Evolutionary conservation across 1,284 basidiomycete species (phyloP).

Genomic region (Cutaneotrichosporon mucoides): DNA sequence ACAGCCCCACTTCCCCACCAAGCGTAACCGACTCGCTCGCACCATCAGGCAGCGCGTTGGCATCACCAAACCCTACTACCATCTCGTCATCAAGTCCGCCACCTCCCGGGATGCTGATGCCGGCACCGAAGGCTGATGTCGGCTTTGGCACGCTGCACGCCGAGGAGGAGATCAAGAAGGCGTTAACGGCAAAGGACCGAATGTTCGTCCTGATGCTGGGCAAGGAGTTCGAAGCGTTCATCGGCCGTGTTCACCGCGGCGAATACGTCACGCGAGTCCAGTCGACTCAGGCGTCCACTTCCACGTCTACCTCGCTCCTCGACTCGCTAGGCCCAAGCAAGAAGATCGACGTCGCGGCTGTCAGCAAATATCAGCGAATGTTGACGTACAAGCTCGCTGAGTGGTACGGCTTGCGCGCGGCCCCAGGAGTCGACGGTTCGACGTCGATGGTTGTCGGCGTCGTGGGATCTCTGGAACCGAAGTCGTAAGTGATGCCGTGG

Average conservation of each 20-base stretch:
- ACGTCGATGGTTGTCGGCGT: slow-evolving; percentile 36
- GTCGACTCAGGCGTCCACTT: slow-evolving; percentile 1
- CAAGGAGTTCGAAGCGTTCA: slow-evolving; percentile 42
- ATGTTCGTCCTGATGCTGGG: slow-evolving; percentile 40
- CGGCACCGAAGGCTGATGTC: slow-evolving; percentile 28
- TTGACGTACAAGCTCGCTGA: slow-evolving; percentile 45
- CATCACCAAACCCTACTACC: slow-evolving; percentile 14
- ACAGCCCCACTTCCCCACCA: slow-evolving; percentile 20
- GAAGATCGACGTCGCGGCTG: slow-evolving; percentile 21
- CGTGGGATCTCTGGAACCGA: slow-evolving; percentile 27
- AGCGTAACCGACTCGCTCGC: slow-evolving; percentile 14
- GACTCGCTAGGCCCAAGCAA: slow-evolving; percentile 23
- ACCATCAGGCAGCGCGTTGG: slow-evolving; percentile 10
- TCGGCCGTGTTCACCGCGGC: slow-evolving; percentile 21
- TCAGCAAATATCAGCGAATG: slow-evolving; percentile 44
- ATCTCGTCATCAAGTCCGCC: slow-evolving; percentile 14
- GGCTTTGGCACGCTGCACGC: slow-evolving; percentile 33
- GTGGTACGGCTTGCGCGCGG: slow-evolving; percentile 44
- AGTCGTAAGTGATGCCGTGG: slow-evolving; percentile 22
- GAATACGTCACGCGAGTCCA: slow-evolving; percentile 16
- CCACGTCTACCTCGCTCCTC: slow-evolving; percentile 15
- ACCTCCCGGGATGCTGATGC: neutral
- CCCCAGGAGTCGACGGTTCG: slow-evolving; percentile 13
- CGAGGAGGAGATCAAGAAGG: slow-evolving; percentile 39
- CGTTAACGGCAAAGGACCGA: slow-evolving; percentile 38